Evolutionary conservation across 768 basidiomycete species (phyloP).

Genomic region (Russula brevipes): DNA sequence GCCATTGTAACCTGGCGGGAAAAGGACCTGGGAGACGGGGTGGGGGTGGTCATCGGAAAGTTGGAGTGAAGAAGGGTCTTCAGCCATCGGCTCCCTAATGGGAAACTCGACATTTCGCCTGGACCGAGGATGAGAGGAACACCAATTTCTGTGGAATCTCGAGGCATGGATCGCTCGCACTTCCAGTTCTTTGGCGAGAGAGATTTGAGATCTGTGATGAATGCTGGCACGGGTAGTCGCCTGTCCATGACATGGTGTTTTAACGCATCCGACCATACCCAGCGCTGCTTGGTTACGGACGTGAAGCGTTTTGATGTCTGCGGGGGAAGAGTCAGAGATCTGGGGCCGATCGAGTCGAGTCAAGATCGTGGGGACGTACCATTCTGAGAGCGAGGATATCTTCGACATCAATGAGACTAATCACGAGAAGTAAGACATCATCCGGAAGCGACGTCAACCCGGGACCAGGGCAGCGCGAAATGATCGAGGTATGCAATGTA

Average conservation of each 20-base stretch:
- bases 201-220: slow-evolving; percentile 28
- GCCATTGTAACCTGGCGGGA: slow-evolving; percentile 32
- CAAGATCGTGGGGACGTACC: slow-evolving; percentile 27
- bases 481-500: slow-evolving; percentile 10
- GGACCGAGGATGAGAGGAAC: slow-evolving; percentile 28
- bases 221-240: slow-evolving; percentile 34
- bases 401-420: slow-evolving; percentile 31
- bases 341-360: slow-evolving; percentile 14
- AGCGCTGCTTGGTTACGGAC: slow-evolving; percentile 33
- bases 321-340: neutral
- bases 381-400: slow-evolving; percentile 33
- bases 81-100: slow-evolving; percentile 16
- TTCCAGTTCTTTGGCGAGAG: slow-evolving; percentile 34
- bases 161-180: slow-evolving; percentile 34
- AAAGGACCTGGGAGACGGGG: slow-evolving; percentile 30
- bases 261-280: slow-evolving; percentile 37
- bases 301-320: slow-evolving; percentile 33
- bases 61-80: slow-evolving; percentile 13
- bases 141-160: slow-evolving; percentile 35
- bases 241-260: slow-evolving; percentile 33
- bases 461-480: slow-evolving; percentile 8
- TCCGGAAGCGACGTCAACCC: slow-evolving; percentile 31
- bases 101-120: slow-evolving; percentile 28
- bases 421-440: slow-evolving; percentile 34
- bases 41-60: slow-evolving; percentile 19